Conservation (phyloP, 768 basidiomycete species). For the Lactifluus pinguis region DNA sequence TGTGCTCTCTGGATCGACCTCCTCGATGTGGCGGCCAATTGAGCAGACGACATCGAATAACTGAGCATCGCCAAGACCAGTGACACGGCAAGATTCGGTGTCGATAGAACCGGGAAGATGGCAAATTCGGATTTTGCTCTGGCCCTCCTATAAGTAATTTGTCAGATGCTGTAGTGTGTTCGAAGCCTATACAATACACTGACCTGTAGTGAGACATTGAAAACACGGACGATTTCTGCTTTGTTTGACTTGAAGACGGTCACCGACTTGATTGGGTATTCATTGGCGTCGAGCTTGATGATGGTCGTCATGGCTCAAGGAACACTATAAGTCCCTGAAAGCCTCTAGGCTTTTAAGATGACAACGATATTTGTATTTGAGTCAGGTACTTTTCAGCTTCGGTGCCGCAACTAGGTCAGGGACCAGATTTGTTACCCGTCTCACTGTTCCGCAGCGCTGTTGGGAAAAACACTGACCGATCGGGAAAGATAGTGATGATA, state of each 20-base stretch:
- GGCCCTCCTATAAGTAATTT: constrained; percentile 34
- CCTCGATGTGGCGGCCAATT: constrained; percentile 21
- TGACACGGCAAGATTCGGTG: constrained; percentile 43
- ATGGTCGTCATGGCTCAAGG: background rate
- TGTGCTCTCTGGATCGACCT: constrained; percentile 20
- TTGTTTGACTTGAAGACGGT: constrained; percentile 48
- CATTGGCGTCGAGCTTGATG: constrained; percentile 21
- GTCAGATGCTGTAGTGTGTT: background rate
- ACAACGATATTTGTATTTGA: background rate
- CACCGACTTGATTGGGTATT: constrained; percentile 42
- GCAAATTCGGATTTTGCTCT: constrained; percentile 41
- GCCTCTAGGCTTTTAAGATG: background rate
- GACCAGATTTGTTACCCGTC: no score
- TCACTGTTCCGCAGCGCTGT: no score
- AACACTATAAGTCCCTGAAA: no score
- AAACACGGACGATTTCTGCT: constrained; percentile 48
- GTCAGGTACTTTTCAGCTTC: background rate
- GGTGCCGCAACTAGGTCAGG: background rate
- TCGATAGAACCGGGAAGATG: constrained; percentile 44
- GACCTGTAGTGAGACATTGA: constrained; percentile 42
- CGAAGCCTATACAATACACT: background rate
- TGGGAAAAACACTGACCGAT: no score
- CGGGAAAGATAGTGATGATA: no score
- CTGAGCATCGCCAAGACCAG: constrained; percentile 39
- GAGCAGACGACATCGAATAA: constrained; percentile 51